Conservation (phyloP, 192 early-diverging fungal species). For the Coemansia sp. region DNA sequence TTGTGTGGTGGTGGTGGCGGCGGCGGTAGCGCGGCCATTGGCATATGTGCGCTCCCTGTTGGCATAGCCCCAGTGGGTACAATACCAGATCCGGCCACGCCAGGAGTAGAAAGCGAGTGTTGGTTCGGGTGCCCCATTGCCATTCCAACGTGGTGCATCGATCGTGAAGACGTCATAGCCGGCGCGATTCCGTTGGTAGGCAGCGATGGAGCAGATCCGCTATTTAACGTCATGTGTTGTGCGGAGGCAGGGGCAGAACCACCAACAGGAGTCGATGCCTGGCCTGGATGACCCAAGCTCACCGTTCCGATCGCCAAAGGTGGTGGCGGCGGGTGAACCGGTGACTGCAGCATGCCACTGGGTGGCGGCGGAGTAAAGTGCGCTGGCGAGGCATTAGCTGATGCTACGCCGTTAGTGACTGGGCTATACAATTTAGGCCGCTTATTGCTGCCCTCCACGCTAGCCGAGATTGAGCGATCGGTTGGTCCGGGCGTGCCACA, state of each 20-base stretch:
- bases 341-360: constrained; percentile 8
- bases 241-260: background rate
- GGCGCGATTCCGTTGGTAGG: constrained; percentile 21
- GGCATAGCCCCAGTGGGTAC: constrained; percentile 7
- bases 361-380: constrained; percentile 33
- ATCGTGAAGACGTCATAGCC: background rate
- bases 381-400: constrained; percentile 33
- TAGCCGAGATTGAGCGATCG: constrained; percentile 37
- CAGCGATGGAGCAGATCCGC: constrained; percentile 5
- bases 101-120: background rate
- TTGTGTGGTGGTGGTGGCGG: constrained; percentile 7
- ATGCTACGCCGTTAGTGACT: constrained; percentile 26
- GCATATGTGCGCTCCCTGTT: background rate
- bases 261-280: background rate
- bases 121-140: background rate
- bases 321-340: constrained; percentile 14
- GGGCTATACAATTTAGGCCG: constrained; percentile 39
- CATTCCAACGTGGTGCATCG: constrained; percentile 9
- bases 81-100: constrained; percentile 4
- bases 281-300: constrained; percentile 2
- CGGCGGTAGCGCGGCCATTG: background rate
- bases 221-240: background rate
- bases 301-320: constrained; percentile 14
- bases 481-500: constrained; percentile 41
- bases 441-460: constrained; percentile 27